Conservation (phyloP, 208 protist species). For the Leishmania turanica region DNA sequence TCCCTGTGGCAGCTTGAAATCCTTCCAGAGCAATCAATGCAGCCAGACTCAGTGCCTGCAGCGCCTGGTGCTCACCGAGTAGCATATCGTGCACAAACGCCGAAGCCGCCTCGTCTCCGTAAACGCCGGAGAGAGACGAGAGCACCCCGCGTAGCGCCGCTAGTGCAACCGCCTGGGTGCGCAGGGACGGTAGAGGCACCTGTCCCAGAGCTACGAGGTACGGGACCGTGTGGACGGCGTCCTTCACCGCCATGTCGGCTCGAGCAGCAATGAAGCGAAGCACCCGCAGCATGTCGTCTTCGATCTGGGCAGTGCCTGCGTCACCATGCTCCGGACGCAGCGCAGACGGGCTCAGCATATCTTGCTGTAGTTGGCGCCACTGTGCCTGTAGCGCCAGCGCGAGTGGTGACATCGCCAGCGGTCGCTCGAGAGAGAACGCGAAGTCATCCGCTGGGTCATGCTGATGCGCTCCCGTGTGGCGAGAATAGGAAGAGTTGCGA, state of each 20-base stretch:
- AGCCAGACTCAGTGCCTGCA: constrained; percentile 34
- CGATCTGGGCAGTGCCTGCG: constrained; percentile 9
- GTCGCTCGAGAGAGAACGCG: not conserved
- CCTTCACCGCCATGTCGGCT: constrained; percentile 38
- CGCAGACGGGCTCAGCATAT: constrained; percentile 23
- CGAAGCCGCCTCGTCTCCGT: constrained; percentile 28
- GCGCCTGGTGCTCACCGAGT: constrained; percentile 49
- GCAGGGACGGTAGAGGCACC: constrained; percentile 52
- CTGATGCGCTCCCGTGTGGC: not conserved
- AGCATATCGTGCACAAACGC: constrained; percentile 48
- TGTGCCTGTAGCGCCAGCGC: constrained; percentile 50
- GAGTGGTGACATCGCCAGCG: constrained; percentile 33
- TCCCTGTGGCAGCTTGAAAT: not conserved
- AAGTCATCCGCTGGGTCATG: not conserved
- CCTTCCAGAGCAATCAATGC: constrained; percentile 15
- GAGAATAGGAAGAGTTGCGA: not conserved
- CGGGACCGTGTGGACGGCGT: constrained; percentile 50
- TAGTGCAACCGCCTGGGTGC: constrained; percentile 63
- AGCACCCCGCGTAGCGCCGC: constrained; percentile 51
- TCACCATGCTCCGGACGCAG: constrained; percentile 11
- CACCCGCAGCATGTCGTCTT: constrained; percentile 42
- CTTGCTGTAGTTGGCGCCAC: constrained; percentile 50
- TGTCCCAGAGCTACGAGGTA: constrained; percentile 71
- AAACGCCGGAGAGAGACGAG: constrained; percentile 31
- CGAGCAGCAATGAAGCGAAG: constrained; percentile 35